Conservation (phyloP, 1,284 basidiomycete species). For the Papiliotrema flavescens region DNA sequence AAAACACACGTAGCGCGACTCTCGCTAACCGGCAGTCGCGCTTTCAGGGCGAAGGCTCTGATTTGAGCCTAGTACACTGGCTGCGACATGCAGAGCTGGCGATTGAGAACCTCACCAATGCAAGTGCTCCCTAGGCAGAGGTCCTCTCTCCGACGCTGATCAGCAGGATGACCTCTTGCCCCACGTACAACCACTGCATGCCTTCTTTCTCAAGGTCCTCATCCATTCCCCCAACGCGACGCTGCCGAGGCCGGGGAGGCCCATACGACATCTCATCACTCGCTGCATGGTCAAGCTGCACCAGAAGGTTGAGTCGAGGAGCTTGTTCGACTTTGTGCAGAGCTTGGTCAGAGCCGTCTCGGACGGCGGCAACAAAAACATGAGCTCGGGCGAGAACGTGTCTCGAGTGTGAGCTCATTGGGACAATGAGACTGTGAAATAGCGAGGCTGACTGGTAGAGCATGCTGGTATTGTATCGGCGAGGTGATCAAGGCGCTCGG, state of each 20-base stretch:
- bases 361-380: constrained; percentile 45
- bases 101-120: constrained; percentile 31
- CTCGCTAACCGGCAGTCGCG: constrained; percentile 16
- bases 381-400: constrained; percentile 56
- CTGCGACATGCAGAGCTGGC: constrained; percentile 42
- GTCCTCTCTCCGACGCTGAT: neutral
- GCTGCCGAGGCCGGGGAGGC: constrained; percentile 77
- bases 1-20: neutral
- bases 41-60: constrained; percentile 43
- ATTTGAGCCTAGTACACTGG: constrained; percentile 42
- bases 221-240: constrained; percentile 25
- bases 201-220: constrained; percentile 42
- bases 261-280: constrained; percentile 72
- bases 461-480: constrained; percentile 66
- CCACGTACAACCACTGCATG: constrained; percentile 30
- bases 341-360: constrained; percentile 71
- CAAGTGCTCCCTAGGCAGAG: constrained; percentile 5
- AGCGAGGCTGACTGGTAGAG: constrained; percentile 17
- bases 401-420: constrained; percentile 61
- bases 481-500: constrained; percentile 83
- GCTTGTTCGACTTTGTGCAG: constrained; percentile 84
- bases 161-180: constrained; percentile 19
- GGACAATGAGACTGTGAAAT: neutral
- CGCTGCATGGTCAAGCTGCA: constrained; percentile 77
- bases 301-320: constrained; percentile 72